A percentile compares a stretch with the other conserved stretches of the same genome.
phyloP scores from a whole-genome alignment of 306 rosid genomes.

The Medicago lupulina region DNA sequence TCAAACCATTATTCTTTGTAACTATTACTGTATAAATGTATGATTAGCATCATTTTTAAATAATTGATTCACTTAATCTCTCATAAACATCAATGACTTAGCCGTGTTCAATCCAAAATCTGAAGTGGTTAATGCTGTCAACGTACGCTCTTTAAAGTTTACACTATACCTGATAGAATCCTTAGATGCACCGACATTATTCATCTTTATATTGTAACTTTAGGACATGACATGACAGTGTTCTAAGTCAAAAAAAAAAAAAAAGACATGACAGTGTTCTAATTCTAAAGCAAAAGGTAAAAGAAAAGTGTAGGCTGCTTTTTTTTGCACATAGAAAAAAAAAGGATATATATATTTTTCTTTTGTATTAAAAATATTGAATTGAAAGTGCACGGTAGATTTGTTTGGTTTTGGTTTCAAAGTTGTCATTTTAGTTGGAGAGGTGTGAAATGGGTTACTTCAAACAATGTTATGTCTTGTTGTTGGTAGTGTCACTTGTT shows the following conservation, averaged over 20 bases:
- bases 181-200: conserved; percentile 44
- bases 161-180: conserved; percentile 33
- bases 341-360: background rate
- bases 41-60: background rate
- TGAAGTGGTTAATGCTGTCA: conserved; percentile 13
- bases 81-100: background rate
- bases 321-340: conserved; percentile 40
- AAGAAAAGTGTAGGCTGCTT: conserved; percentile 32
- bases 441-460: conserved; percentile 51
- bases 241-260: no score
- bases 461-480: conserved; percentile 33
- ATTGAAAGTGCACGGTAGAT: background rate
- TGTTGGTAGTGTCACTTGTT: conserved; percentile 52
- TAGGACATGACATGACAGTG: conserved; percentile 18
- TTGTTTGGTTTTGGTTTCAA: conserved; percentile 16
- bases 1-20: background rate
- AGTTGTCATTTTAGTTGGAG: conserved; percentile 19
- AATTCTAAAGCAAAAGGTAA: conserved; percentile 17
- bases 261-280: conserved; percentile 12
- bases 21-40: background rate
- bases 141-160: conserved; percentile 16
- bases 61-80: background rate
- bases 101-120: background rate
- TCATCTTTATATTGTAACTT: background rate
- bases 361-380: background rate